Evolutionary conservation across 257 asterid genomes (phyloP).

Genomic region (Lavandula angustifolia): DNA sequence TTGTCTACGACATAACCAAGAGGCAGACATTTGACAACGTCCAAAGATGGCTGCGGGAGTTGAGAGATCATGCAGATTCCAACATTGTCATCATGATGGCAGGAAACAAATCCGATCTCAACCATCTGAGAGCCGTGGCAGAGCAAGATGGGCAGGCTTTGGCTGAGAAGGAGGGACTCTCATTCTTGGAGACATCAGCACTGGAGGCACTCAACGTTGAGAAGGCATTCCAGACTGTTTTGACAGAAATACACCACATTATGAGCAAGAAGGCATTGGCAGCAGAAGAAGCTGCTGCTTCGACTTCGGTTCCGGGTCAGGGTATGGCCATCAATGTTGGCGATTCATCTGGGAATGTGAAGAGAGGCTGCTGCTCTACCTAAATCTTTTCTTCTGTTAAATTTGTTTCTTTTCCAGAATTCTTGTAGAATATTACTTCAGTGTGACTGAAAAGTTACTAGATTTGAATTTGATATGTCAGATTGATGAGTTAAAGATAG

Average conservation of each 20-base stretch:
- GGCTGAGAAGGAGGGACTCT: constrained; percentile 85
- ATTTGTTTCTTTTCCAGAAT: constrained; percentile 23
- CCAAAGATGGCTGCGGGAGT: background rate
- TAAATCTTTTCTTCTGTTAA: constrained; percentile 17
- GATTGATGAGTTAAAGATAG: too few relatives aligned
- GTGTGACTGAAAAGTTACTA: constrained; percentile 20
- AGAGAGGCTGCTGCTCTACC: constrained; percentile 73
- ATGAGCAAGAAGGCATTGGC: constrained; percentile 87
- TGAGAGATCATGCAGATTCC: background rate
- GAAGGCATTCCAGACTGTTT: constrained; percentile 70
- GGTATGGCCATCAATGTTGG: constrained; percentile 67
- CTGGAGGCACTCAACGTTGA: constrained; percentile 68
- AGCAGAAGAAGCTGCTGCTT: constrained; percentile 69
- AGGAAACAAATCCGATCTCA: background rate
- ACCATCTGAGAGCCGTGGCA: background rate
- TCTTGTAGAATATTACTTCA: constrained; percentile 33
- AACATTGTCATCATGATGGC: background rate
- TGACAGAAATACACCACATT: constrained; percentile 66
- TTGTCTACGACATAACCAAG: constrained; percentile 76
- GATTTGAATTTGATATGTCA: too few relatives aligned
- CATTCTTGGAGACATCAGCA: constrained; percentile 80
- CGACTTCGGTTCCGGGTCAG: constrained; percentile 57
- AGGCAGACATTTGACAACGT: constrained; percentile 62
- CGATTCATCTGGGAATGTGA: constrained; percentile 52
- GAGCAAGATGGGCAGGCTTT: constrained; percentile 20